phyloP scores from a whole-genome alignment of 176 grass and related monocot genomes.

The Carex kokanica region DNA sequence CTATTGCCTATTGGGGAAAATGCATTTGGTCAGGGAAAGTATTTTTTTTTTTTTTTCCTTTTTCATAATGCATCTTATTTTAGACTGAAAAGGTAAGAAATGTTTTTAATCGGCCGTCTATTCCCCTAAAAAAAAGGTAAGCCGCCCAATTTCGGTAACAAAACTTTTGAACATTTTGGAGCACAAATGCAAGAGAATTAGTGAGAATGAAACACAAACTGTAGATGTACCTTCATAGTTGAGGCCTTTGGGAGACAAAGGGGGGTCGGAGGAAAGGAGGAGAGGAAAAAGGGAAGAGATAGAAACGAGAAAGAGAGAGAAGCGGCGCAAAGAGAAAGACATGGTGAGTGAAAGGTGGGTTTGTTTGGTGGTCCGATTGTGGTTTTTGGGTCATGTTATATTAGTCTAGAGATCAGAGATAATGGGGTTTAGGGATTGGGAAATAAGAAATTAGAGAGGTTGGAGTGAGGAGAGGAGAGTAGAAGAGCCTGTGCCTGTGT shows the following conservation, averaged over 20 bases:
- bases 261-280: conserved; percentile 50
- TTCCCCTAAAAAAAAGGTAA: background rate
- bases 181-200: background rate
- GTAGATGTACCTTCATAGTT: conserved; percentile 75
- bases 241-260: conserved; percentile 90
- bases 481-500: background rate
- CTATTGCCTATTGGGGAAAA: background rate
- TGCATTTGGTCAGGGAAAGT: background rate
- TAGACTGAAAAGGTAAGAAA: background rate
- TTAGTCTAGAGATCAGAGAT: conserved; percentile 31
- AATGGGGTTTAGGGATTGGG: background rate
- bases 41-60: no score
- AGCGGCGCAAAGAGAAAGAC: background rate
- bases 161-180: background rate
- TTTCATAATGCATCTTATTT: background rate
- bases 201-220: background rate
- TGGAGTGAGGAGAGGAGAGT: background rate
- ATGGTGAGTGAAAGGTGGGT: conserved; percentile 27
- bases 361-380: background rate
- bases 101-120: background rate
- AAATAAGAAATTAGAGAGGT: conserved; percentile 17
- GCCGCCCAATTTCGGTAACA: background rate
- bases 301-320: background rate
- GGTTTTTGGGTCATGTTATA: conserved; percentile 12
- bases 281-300: conserved; percentile 12